These are phyloP conservation scores for Kodamaea neixiangensis DNA, from an alignment of 805 yeast genomes.

Conservation along the genomic window DNA sequence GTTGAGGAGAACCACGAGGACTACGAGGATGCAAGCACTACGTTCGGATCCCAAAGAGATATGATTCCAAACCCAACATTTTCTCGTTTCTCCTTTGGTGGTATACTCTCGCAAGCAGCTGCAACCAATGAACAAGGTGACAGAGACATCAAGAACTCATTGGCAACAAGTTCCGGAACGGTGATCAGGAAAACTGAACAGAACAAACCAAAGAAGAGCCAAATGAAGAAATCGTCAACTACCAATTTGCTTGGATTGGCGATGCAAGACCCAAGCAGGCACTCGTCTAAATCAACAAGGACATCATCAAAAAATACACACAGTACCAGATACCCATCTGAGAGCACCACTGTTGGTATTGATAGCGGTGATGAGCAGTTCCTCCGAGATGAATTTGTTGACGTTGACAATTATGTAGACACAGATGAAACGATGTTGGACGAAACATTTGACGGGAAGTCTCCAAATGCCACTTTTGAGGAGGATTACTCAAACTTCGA, in stretches of 20 bases:
- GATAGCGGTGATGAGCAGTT: conserved; percentile 26
- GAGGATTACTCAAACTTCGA: conserved; percentile 28
- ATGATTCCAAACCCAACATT: conserved; percentile 45
- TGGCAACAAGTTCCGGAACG: conserved; percentile 18
- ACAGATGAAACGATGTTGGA: conserved; percentile 25
- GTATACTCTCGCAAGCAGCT: conserved; percentile 19
- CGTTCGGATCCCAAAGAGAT: conserved; percentile 1
- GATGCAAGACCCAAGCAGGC: not conserved
- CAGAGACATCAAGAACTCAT: conserved; percentile 12
- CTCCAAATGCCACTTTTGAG: conserved; percentile 4
- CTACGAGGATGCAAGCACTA: not conserved
- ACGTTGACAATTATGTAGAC: conserved; percentile 17
- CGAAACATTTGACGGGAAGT: conserved; percentile 10
- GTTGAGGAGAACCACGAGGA: conserved; percentile 13
- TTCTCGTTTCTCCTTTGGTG: conserved; percentile 44
- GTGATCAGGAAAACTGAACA: conserved; percentile 20
- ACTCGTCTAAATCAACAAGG: not conserved
- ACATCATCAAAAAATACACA: conserved; percentile 9
- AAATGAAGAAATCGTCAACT: conserved; percentile 20
- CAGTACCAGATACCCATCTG: conserved; percentile 10
- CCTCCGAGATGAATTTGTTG: conserved; percentile 20
- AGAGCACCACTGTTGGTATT: conserved; percentile 25
- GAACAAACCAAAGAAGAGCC: not conserved
- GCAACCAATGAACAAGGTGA: conserved; percentile 15
- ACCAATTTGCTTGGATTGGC: conserved; percentile 8